A percentile compares a stretch with the other conserved stretches of the same genome.
These are phyloP conservation scores for Mrakia hoshinonis DNA, from an alignment of 768 basidiomycete species.

Conservation along the genomic window DNA sequence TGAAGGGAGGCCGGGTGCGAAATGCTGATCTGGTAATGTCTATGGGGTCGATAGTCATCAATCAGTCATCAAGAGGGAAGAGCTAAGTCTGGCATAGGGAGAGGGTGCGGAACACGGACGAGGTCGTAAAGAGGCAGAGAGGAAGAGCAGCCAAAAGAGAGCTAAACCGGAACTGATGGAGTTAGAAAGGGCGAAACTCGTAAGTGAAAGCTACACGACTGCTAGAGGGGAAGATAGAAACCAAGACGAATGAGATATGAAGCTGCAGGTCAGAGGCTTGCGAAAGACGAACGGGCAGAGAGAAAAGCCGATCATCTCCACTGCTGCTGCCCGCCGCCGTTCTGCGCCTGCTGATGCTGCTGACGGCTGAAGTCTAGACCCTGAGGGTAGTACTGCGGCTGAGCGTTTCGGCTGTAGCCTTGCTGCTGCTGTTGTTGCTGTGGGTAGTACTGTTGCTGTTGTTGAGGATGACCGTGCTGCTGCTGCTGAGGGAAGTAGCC, in stretches of 20 bases:
- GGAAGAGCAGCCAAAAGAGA: background rate
- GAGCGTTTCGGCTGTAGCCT: background rate
- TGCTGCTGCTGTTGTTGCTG: constrained; percentile 2
- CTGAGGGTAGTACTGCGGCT: constrained; percentile 15
- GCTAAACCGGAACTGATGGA: background rate
- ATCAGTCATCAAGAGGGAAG: too few species aligned
- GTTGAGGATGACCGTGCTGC: background rate
- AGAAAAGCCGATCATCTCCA: background rate
- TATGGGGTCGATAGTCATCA: too few species aligned
- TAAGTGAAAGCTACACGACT: background rate
- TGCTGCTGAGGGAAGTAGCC: background rate
- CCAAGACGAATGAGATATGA: background rate
- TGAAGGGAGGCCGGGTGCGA: too few species aligned
- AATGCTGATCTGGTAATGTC: too few species aligned
- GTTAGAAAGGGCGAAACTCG: background rate
- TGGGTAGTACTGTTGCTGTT: constrained; percentile 9
- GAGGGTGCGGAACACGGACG: too few species aligned
- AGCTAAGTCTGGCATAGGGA: too few species aligned
- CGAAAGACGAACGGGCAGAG: too few species aligned
- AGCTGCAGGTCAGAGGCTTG: too few species aligned
- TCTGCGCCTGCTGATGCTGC: constrained; percentile 8
- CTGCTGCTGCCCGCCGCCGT: constrained; percentile 3
- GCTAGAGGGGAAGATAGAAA: background rate
- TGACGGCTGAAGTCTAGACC: constrained; percentile 20
- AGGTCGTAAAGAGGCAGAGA: too few species aligned